A percentile compares a stretch with the other conserved stretches of the same genome.
These are phyloP conservation scores for Pseudevernia furfuracea DNA, from an alignment of 495 filamentous ascomycete genomes.

Conservation along the genomic window DNA sequence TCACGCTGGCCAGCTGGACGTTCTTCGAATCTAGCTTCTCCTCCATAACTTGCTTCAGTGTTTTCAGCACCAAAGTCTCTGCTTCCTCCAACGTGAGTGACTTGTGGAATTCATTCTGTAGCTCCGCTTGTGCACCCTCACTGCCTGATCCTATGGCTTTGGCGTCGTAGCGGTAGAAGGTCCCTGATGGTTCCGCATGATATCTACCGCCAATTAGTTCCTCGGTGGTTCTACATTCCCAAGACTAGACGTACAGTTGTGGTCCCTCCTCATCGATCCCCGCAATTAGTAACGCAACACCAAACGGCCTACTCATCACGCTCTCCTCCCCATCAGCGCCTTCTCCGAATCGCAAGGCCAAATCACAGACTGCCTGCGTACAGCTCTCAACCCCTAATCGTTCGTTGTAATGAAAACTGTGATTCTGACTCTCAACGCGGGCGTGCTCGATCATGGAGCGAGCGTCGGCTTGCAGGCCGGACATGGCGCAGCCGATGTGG, in stretches of 20 bases:
- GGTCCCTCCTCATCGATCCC: slow-evolving; percentile 97
- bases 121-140: slow-evolving; percentile 92
- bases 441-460: slow-evolving; percentile 96
- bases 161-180: slow-evolving; percentile 97
- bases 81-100: slow-evolving; percentile 89
- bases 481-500: slow-evolving; percentile 98
- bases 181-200: slow-evolving; percentile 94
- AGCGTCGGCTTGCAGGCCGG: slow-evolving; percentile 91
- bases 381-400: slow-evolving; percentile 89
- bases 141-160: slow-evolving; percentile 96
- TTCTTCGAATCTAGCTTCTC: slow-evolving; percentile 99
- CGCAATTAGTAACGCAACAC: slow-evolving; percentile 91
- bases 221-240: neutral
- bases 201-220: slow-evolving; percentile 48
- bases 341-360: slow-evolving; percentile 94
- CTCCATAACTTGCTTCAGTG: slow-evolving; percentile 99
- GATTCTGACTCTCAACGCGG: slow-evolving; percentile 92
- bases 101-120: slow-evolving; percentile 98
- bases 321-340: slow-evolving; percentile 96
- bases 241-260: slow-evolving; percentile 56
- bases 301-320: slow-evolving; percentile 95
- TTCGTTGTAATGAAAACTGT: slow-evolving; percentile 95
- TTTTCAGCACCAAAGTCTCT: slow-evolving; percentile 92
- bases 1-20: slow-evolving; percentile 95
- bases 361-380: slow-evolving; percentile 96